Base-by-base conservation (phyloP, 441 rosid species). In the Arabidopsis hybrid region DNA sequence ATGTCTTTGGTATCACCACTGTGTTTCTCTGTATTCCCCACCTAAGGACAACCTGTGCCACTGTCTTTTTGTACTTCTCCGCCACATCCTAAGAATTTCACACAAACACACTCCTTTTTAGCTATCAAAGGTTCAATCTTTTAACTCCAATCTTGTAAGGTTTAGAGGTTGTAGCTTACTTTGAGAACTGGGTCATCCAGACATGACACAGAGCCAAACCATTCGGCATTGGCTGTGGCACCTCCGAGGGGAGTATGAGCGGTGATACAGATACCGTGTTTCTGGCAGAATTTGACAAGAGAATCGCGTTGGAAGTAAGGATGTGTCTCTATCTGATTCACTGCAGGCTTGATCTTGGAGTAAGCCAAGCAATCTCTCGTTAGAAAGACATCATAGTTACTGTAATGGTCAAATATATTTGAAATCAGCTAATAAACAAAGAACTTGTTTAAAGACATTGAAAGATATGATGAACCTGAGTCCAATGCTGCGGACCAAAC, bases 171-270 rank as follows among this genome's bases (percentile, higher is more conserved):
- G 36, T 11, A 26, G 36, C 74, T 75, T 83, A 91, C 98, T 79
- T 87, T 88, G 58, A 94, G 83, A 78, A 84, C 66, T 11, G 91
- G 90, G 74, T 94, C 97, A 50, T 92, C 97, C 78, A 94, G 81
- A 73, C 92, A 92, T 11, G 95, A 94, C 8, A 84, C 88, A 0
- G 97, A 50, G 29, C 94, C 94, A 67, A 91, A 92, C 92, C 85
- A 88, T 72, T 94, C 92, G 3, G 89, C 82, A 43, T 90, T 94
- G 36, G 94, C 97, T 1, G 55, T 80, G 69, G 93, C 83, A 52
- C 99, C 99, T 58, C 97, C 99, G 0, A 92, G 88, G 59, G 96
- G 96, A 62, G 97, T 94, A 74, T 92, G 97, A 36, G 97, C 97
- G 0, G 97, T 92, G 40, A 92, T 88, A 55, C 89, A 85, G 18